A percentile compares a stretch with the other conserved stretches of the same genome.
phyloP scores from a whole-genome alignment of 208 protist genomes.

The Acanthamoeba triangularis region DNA sequence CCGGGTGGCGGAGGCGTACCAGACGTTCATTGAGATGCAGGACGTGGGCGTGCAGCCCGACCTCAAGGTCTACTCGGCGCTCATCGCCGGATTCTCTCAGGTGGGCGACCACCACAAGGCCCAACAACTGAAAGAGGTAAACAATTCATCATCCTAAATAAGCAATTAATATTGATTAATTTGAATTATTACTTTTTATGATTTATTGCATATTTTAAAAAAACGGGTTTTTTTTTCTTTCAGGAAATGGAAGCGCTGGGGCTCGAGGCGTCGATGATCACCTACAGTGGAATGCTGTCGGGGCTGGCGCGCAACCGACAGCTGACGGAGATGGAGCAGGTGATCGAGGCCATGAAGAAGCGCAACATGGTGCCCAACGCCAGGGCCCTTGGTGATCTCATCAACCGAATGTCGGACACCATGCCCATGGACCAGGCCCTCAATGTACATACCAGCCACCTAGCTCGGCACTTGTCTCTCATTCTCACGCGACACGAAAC shows the following conservation, averaged over 20 bases:
- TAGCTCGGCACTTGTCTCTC: not conserved
- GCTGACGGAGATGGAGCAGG: not conserved
- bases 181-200: not conserved
- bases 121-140: constrained; percentile 17
- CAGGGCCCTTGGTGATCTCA: not conserved
- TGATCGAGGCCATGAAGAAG: constrained; percentile 19
- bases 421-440: not conserved
- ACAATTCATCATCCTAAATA: too few relatives aligned
- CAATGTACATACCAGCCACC: not conserved
- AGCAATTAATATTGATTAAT: too few relatives aligned
- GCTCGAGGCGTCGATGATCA: not conserved
- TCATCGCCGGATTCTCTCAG: not conserved
- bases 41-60: not conserved
- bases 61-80: not conserved
- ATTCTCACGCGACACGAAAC: not conserved
- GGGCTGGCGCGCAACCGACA: not conserved
- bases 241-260: constrained; percentile 26
- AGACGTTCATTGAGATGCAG: constrained; percentile 2
- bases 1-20: constrained; percentile 1
- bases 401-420: not conserved
- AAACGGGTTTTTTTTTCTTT: not conserved
- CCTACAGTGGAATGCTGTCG: constrained; percentile 30
- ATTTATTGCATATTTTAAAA: not conserved
- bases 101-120: not conserved
- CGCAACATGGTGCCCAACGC: not conserved